Percentiles rank a stretch among this genome's conserved stretches.
Evolutionary conservation across 495 filamentous ascomycete species (phyloP).

Genomic region (Darksidea phi): DNA sequence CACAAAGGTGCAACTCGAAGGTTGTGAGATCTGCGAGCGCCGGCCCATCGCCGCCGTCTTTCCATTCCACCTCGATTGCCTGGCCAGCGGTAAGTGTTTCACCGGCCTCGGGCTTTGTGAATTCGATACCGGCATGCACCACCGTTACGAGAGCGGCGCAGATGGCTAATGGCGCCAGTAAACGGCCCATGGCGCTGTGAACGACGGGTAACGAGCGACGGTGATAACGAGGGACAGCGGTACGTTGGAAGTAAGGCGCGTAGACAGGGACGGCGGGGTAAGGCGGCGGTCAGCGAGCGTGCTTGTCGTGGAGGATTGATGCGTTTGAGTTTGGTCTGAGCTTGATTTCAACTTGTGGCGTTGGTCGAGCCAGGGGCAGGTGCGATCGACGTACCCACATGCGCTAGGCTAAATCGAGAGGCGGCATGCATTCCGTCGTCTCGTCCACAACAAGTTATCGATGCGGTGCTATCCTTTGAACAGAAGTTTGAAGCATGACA

Average conservation of each 20-base stretch:
- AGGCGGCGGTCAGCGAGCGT: background rate
- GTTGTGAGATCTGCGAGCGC: slow-evolving; percentile 51
- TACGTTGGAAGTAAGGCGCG: background rate
- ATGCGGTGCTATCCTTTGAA: too few relatives aligned
- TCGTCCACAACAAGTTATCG: too few relatives aligned
- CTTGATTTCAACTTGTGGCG: slow-evolving; percentile 19
- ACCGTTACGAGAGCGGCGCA: slow-evolving; percentile 48
- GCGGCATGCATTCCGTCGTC: background rate
- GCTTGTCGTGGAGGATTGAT: slow-evolving; percentile 1
- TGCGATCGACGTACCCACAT: slow-evolving; percentile 1
- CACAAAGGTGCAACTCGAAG: slow-evolving; percentile 63
- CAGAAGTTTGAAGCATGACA: too few relatives aligned
- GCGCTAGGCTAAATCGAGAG: background rate
- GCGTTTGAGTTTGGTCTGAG: slow-evolving; percentile 4
- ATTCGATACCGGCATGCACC: slow-evolving; percentile 56
- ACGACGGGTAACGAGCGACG: slow-evolving; percentile 12
- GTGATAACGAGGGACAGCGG: background rate
- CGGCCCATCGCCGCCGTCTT: slow-evolving; percentile 54
- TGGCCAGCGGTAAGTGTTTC: slow-evolving; percentile 49
- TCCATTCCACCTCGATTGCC: slow-evolving; percentile 58
- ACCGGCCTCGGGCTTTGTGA: slow-evolving; percentile 54
- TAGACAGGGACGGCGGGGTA: too few relatives aligned
- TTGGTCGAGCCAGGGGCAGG: background rate
- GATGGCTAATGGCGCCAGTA: slow-evolving; percentile 41
- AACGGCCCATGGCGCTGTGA: slow-evolving; percentile 32